These are phyloP conservation scores for Pterocarpus santalinus DNA, from an alignment of 306 rosid species.

Conservation along the genomic window DNA sequence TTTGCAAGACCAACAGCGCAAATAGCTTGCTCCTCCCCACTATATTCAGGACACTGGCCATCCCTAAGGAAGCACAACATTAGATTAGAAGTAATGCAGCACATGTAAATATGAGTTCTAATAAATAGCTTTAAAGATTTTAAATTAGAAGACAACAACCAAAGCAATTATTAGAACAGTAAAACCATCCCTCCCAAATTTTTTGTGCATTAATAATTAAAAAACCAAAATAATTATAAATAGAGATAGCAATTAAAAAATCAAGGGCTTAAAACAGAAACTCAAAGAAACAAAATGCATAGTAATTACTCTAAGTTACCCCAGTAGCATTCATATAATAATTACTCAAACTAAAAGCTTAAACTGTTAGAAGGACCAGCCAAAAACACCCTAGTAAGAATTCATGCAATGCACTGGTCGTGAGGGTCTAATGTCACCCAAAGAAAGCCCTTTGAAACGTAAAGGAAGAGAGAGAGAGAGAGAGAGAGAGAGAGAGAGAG, in stretches of 20 bases:
- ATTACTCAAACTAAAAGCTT: constrained; percentile 32
- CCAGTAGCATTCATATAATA: background rate
- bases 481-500: no score
- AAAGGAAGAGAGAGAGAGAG: background rate
- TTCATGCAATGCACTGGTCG: background rate
- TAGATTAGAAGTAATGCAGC: constrained; percentile 36
- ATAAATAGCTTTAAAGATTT: constrained; percentile 9
- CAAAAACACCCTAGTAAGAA: background rate
- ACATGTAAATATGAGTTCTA: constrained; percentile 30
- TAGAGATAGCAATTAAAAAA: constrained; percentile 17
- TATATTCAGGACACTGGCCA: constrained; percentile 95
- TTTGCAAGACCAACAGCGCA: constrained; percentile 96
- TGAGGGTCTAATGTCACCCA: constrained; percentile 13
- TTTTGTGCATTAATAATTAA: background rate
- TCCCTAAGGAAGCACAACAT: constrained; percentile 71
- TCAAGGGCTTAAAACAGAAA: background rate
- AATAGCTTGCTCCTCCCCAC: constrained; percentile 96
- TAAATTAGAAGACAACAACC: constrained; percentile 1
- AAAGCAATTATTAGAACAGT: constrained; percentile 11
- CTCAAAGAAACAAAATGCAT: constrained; percentile 34
- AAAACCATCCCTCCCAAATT: background rate
- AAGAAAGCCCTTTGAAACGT: background rate
- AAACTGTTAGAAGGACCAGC: constrained; percentile 2
- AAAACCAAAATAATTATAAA: background rate
- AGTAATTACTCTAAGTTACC: constrained; percentile 19